Percentiles rank a stretch among this genome's conserved stretches.
These are phyloP conservation scores for carrot (Daucus carota) DNA, from an alignment of 129 eudicot species.

Conservation along the genomic window DH1_v3.0 NC_030382.2:30164001-30164500, in stretches of 20 bases:
- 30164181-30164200: background rate
- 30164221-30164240: constrained; percentile 93
- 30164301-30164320: constrained; percentile 89
- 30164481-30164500: background rate
- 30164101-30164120: constrained; percentile 65
- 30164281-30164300: constrained; percentile 85
- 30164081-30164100: constrained; percentile 81
- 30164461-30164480: background rate
- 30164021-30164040: constrained; percentile 62
- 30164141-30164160: too few relatives aligned
- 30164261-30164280: constrained; percentile 74
- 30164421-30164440: constrained; percentile 58
- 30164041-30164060: constrained; percentile 67
- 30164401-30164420: constrained; percentile 80
- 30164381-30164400: constrained; percentile 99
- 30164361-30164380: constrained; percentile 87
- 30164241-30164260: constrained; percentile 87
- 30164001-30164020: background rate
- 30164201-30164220: constrained; percentile 37
- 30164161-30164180: background rate
- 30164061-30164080: constrained; percentile 94
- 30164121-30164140: background rate
- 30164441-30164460: constrained; percentile 9
- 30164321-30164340: constrained; percentile 96
- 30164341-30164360: constrained; percentile 92